A percentile compares a stretch with the other conserved stretches of the same genome.
Evolutionary conservation across 73 alveolate species (phyloP).

Genomic region (Tetrahymena borealis): DNA sequence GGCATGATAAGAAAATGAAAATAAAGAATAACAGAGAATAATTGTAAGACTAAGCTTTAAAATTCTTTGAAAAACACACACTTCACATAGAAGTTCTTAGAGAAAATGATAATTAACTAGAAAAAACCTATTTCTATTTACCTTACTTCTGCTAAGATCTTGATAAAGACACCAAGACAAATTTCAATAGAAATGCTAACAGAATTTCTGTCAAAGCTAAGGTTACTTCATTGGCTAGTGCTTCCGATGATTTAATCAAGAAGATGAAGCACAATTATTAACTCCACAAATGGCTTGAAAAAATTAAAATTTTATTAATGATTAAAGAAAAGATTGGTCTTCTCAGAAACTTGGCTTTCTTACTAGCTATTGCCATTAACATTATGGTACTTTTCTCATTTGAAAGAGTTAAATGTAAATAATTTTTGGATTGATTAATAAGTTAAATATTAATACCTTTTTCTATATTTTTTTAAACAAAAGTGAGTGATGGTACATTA

Average conservation of each 20-base stretch:
- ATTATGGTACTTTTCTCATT: constrained; percentile 28
- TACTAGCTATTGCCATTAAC: constrained; percentile 25
- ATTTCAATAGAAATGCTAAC: constrained; percentile 42
- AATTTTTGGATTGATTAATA: background rate
- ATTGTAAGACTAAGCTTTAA: constrained; percentile 15
- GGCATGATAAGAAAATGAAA: constrained; percentile 11
- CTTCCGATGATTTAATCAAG: constrained; percentile 34
- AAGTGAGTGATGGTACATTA: background rate
- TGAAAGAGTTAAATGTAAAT: constrained; percentile 4
- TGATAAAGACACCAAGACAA: constrained; percentile 36
- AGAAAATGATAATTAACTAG: constrained; percentile 29
- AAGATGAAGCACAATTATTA: constrained; percentile 37
- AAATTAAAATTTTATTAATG: constrained; percentile 22
- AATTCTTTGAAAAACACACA: constrained; percentile 40
- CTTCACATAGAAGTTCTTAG: constrained; percentile 49
- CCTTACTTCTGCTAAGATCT: constrained; percentile 40
- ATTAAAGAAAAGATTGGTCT: constrained; percentile 34
- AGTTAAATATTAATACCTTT: background rate
- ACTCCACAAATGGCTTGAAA: constrained; percentile 14
- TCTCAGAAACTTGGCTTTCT: constrained; percentile 42
- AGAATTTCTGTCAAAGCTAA: constrained; percentile 52
- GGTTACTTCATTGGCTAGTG: constrained; percentile 21
- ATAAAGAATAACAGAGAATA: constrained; percentile 5
- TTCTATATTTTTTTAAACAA: background rate
- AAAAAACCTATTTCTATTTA: constrained; percentile 37